Evolutionary conservation across 2,329 filamentous ascomycete species (phyloP), one percentile per base, ranked within the genome.

Genomic region (Sporothrix schenckii): DNA sequence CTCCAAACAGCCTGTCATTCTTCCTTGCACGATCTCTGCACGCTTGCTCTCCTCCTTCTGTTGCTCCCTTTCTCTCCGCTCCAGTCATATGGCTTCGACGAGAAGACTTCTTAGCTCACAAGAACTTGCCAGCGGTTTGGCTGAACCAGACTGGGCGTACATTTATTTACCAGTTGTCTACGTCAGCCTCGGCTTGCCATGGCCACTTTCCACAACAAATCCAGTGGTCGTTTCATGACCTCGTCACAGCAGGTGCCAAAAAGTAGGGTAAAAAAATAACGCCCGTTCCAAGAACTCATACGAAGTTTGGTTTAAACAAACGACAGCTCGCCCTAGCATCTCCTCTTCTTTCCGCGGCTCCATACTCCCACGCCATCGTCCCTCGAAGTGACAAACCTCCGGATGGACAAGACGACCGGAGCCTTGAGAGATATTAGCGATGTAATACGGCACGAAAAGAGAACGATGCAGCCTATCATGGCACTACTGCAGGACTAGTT

Each of bases 401-500:
- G 7, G 52, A 14, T 13, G 14, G 24, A 50, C 61, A 65, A 50
- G 49, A 63, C 19, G 24, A 63, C 41, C 60, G 44, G 24, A 65
- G 21, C n/a, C 41, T 16, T 47, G 58, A 47, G 3, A 47, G 58
- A 61, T 34, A 60, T 39, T 16, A 61, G 56, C 56, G 34, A 61
- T 34, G 27, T 21, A n/a, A 47, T 27, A 27, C 39, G 21, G 21
- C n/a, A 53, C 49, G 63, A 66, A 41, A 63, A 65, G 47, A 49
- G 53, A 66, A 66, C 63, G 63, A 66, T 30, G 49, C 63, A 41
- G 30, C 24, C 30, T 6, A 27, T 30, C n/a, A 47, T 30, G 49
- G 63, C 63, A 66, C 30, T 66, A 66, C n/a, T 53, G 63, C 63
- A 66, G 30, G 30, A 19, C 49, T 53, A 54, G 47, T 41, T 53